phyloP scores from a whole-genome alignment of 179 eudicot species.

The Amaranthus tricolor region DNA sequence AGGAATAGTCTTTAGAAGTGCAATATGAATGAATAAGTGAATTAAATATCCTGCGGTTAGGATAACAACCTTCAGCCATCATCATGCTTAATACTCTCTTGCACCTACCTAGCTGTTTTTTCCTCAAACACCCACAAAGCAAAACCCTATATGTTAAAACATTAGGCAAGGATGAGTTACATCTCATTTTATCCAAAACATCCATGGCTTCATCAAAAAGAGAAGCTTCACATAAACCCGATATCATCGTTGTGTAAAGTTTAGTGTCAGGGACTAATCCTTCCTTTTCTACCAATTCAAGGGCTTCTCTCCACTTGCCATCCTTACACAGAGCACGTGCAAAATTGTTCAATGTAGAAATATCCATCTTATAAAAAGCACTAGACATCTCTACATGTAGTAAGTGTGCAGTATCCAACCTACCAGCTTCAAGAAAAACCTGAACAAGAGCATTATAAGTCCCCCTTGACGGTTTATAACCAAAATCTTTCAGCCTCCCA shows the following conservation, averaged over 20 bases:
- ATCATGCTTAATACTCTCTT: slow-evolving; percentile 76
- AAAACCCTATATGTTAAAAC: slow-evolving; percentile 64
- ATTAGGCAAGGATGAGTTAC: slow-evolving; percentile 73
- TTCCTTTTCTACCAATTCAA: slow-evolving; percentile 67
- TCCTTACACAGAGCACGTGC: slow-evolving; percentile 54
- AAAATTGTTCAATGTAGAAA: slow-evolving; percentile 48
- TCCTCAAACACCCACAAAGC: slow-evolving; percentile 74
- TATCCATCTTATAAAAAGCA: slow-evolving; percentile 51
- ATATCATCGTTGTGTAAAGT: slow-evolving; percentile 74
- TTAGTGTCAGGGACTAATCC: slow-evolving; percentile 64
- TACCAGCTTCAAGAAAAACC: slow-evolving; percentile 64
- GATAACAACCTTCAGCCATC: slow-evolving; percentile 95
- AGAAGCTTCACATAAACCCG: slow-evolving; percentile 87
- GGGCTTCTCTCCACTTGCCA: slow-evolving; percentile 81
- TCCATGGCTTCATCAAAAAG: slow-evolving; percentile 93
- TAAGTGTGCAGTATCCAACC: slow-evolving; percentile 59
- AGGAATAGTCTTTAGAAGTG: slow-evolving; percentile 54
- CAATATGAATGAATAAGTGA: slow-evolving; percentile 82
- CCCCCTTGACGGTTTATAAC: slow-evolving; percentile 60
- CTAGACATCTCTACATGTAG: slow-evolving; percentile 67
- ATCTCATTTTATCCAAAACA: slow-evolving; percentile 66
- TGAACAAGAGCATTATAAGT: slow-evolving; percentile 66
- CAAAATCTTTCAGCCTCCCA: slow-evolving; percentile 81
- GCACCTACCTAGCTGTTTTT: slow-evolving; percentile 69
- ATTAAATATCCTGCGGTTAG: slow-evolving; percentile 60